phyloP scores from a whole-genome alignment of 2,329 filamentous ascomycete species.

The Furcasterigmium furcatum region DNA sequence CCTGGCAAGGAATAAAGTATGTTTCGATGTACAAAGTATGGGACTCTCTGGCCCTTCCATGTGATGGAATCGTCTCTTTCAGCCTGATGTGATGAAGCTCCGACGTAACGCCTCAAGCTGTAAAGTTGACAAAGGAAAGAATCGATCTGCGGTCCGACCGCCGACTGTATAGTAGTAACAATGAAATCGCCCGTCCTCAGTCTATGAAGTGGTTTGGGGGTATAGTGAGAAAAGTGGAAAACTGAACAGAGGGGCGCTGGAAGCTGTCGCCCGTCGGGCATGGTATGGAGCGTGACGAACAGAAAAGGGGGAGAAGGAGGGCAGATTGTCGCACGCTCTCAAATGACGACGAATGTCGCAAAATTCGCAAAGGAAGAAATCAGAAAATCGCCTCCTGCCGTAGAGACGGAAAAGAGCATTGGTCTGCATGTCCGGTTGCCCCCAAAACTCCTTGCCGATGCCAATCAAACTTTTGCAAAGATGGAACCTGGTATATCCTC shows the following conservation, averaged over 20 bases:
- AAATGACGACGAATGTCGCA: slow-evolving; percentile 10
- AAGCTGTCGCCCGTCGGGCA: slow-evolving; percentile 6
- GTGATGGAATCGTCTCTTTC: too few relatives aligned
- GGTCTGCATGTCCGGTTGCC: slow-evolving; percentile 7
- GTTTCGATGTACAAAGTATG: neutral
- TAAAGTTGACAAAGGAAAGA: neutral
- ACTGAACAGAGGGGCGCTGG: slow-evolving; percentile 9
- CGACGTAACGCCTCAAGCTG: neutral
- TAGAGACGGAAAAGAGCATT: slow-evolving; percentile 2
- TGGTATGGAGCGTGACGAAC: slow-evolving; percentile 15
- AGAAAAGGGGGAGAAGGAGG: slow-evolving; percentile 8
- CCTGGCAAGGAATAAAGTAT: neutral
- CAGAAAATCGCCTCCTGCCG: slow-evolving; percentile 3
- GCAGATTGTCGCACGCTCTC: slow-evolving; percentile 6
- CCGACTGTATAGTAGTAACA: neutral
- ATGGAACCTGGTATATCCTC: slow-evolving; percentile 3
- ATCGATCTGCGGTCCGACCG: neutral
- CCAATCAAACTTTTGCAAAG: slow-evolving; percentile 9
- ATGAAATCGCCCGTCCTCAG: slow-evolving; percentile 6
- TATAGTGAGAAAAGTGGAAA: slow-evolving; percentile 9
- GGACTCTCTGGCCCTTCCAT: too few relatives aligned
- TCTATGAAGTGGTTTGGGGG: slow-evolving; percentile 14
- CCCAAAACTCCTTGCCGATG: slow-evolving; percentile 13
- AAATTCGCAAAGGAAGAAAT: slow-evolving; percentile 11
- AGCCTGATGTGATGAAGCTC: too few relatives aligned